phyloP scores from a whole-genome alignment of 2,329 filamentous ascomycete species.

The Fusarium sp. region DNA sequence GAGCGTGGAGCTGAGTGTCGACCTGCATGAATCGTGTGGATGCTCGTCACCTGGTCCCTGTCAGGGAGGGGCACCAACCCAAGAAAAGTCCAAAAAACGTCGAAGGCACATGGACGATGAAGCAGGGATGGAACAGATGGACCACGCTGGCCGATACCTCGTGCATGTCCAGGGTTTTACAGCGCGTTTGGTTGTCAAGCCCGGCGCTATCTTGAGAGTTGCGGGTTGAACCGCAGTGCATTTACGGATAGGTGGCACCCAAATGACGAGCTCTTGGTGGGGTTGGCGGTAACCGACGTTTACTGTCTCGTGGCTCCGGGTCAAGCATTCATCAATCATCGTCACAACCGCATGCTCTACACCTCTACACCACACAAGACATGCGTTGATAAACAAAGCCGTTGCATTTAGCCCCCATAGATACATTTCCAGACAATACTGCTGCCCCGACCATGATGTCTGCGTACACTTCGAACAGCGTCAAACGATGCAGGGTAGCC shows the following conservation, averaged over 20 bases:
- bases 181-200: slow-evolving; percentile 37
- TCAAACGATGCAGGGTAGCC: slow-evolving; percentile 27
- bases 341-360: background rate
- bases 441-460: background rate
- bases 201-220: slow-evolving; percentile 46
- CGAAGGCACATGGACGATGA: slow-evolving; percentile 24
- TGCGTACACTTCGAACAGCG: background rate
- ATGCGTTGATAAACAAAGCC: background rate
- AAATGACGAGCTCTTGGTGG: slow-evolving; percentile 28
- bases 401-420: background rate
- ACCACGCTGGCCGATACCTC: slow-evolving; percentile 24
- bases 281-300: slow-evolving; percentile 13
- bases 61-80: slow-evolving; percentile 19
- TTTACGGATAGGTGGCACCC: slow-evolving; percentile 40
- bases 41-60: slow-evolving; percentile 36
- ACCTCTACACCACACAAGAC: background rate
- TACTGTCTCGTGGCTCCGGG: slow-evolving; percentile 1
- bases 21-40: slow-evolving; percentile 38
- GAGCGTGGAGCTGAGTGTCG: slow-evolving; percentile 35
- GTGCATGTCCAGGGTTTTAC: slow-evolving; percentile 34
- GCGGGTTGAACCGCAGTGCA: slow-evolving; percentile 50
- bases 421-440: background rate
- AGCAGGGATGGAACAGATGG: slow-evolving; percentile 26
- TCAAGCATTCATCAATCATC: slow-evolving; percentile 1
- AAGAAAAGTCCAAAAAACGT: slow-evolving; percentile 16